Evolutionary conservation across 1,284 basidiomycete genomes (phyloP).

Genomic region (Earliella scabrosa): DNA sequence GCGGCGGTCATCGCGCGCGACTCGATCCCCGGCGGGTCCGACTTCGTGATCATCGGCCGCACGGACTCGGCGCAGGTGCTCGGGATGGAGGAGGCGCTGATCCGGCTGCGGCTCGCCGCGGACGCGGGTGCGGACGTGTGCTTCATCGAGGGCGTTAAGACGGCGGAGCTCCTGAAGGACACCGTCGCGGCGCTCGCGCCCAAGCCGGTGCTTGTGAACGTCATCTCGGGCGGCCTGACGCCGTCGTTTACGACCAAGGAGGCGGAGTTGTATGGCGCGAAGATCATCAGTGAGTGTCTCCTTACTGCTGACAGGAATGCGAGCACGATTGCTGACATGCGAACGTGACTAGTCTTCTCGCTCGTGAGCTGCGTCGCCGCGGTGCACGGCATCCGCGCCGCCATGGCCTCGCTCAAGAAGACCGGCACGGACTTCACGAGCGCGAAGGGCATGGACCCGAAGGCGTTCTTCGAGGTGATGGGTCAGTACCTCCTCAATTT

Average conservation of each 20-base stretch:
- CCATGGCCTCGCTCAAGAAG: conserved; percentile 75
- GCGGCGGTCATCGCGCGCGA: conserved; percentile 78
- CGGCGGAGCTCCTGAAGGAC: conserved; percentile 62
- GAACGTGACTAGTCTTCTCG: conserved; percentile 55
- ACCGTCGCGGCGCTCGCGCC: conserved; percentile 72
- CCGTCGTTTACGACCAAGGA: conserved; percentile 72
- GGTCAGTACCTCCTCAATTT: conserved; percentile 37
- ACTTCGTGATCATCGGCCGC: conserved; percentile 82
- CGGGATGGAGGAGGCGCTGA: conserved; percentile 81
- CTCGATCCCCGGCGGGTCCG: conserved; percentile 70
- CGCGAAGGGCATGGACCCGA: conserved; percentile 77
- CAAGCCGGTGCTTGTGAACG: conserved; percentile 77
- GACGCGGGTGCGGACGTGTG: conserved; percentile 82
- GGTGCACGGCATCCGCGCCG: conserved; percentile 71
- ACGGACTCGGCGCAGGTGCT: conserved; percentile 83
- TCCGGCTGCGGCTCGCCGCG: conserved; percentile 70
- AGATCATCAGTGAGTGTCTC: conserved; percentile 69
- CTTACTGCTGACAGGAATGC: neutral
- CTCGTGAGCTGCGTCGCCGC: conserved; percentile 74
- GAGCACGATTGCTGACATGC: neutral
- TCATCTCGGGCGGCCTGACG: conserved; percentile 77
- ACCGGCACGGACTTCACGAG: conserved; percentile 73
- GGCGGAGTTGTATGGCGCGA: conserved; percentile 71
- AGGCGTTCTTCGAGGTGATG: conserved; percentile 78
- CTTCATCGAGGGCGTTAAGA: conserved; percentile 84